These are phyloP conservation scores for Carnegiea gigantea DNA, from an alignment of 179 eudicot genomes.

Conservation along the genomic window DNA sequence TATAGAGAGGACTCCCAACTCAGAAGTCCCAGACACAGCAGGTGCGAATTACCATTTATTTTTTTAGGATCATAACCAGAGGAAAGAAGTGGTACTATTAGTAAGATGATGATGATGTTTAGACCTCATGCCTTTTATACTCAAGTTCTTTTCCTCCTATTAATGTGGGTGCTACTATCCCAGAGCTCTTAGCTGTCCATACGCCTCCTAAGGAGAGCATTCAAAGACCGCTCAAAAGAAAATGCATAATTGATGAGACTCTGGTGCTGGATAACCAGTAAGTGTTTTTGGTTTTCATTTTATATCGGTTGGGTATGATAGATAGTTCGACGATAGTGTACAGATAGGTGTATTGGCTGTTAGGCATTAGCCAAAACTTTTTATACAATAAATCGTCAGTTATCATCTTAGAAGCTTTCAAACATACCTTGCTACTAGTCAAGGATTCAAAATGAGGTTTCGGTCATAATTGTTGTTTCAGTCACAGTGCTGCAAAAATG, in stretches of 20 bases:
- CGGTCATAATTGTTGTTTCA: too few relatives aligned
- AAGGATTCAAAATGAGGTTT: too few relatives aligned
- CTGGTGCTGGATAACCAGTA: constrained; percentile 57
- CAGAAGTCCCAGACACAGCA: constrained; percentile 37
- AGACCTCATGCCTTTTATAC: neutral
- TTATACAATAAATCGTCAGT: neutral
- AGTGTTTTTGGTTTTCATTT: constrained; percentile 24
- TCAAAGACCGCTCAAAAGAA: constrained; percentile 52
- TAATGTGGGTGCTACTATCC: constrained; percentile 41
- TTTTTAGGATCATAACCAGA: neutral
- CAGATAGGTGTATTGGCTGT: neutral
- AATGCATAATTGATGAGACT: constrained; percentile 45
- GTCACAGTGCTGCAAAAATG: too few relatives aligned
- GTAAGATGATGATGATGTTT: neutral
- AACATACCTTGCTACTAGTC: too few relatives aligned
- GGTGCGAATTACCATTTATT: constrained; percentile 28
- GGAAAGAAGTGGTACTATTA: neutral
- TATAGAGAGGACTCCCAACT: constrained; percentile 36
- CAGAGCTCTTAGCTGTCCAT: constrained; percentile 42
- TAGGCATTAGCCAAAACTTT: neutral
- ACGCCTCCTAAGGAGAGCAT: constrained; percentile 66
- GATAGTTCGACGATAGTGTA: neutral
- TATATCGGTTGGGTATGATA: neutral
- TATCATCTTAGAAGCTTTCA: neutral
- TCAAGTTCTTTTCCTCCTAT: neutral